Conservation (phyloP, 1,284 basidiomycete species). For the Vanrija pseudolonga region DNA sequence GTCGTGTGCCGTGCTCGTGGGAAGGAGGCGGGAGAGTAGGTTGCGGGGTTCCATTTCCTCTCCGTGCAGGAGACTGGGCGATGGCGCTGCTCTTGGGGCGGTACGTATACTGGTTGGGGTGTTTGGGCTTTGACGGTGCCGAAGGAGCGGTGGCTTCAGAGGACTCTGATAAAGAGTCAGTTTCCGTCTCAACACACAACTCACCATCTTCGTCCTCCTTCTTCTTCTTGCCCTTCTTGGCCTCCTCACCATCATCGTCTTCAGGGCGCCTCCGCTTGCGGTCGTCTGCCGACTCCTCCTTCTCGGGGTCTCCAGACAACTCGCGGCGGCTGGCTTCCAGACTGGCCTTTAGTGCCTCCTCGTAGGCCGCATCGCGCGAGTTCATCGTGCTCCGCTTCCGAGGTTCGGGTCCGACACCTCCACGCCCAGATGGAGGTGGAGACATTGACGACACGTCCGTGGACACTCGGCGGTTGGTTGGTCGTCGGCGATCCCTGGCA, state of each 20-base stretch:
- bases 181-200: conserved; percentile 4
- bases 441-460: conserved; percentile 17
- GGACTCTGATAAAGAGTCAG: conserved; percentile 2
- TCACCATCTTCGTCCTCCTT: conserved; percentile 42
- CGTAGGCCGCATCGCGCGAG: conserved; percentile 88
- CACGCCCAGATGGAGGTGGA: conserved; percentile 6
- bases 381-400: conserved; percentile 97
- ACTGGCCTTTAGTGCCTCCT: conserved; percentile 67
- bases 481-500: conserved; percentile 6
- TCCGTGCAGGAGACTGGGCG: conserved; percentile 21
- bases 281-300: conserved; percentile 43
- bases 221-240: conserved; percentile 41
- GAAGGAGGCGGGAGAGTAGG: conserved; percentile 27
- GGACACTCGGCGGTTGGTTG: conserved; percentile 9
- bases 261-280: conserved; percentile 20
- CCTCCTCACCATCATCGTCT: conserved; percentile 28
- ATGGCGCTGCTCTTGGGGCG: conserved; percentile 49
- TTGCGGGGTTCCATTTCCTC: conserved; percentile 20
- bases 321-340: conserved; percentile 49
- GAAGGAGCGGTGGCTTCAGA: conserved; percentile 1
- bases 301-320: conserved; percentile 9
- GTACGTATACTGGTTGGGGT: conserved; percentile 61
- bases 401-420: conserved; percentile 24
- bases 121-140: conserved; percentile 42
- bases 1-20: conserved; percentile 44